A percentile compares a stretch with the other conserved stretches of the same genome.
These are phyloP conservation scores for Calocera cornea DNA, from an alignment of 768 basidiomycete species.

Conservation along the genomic window DNA sequence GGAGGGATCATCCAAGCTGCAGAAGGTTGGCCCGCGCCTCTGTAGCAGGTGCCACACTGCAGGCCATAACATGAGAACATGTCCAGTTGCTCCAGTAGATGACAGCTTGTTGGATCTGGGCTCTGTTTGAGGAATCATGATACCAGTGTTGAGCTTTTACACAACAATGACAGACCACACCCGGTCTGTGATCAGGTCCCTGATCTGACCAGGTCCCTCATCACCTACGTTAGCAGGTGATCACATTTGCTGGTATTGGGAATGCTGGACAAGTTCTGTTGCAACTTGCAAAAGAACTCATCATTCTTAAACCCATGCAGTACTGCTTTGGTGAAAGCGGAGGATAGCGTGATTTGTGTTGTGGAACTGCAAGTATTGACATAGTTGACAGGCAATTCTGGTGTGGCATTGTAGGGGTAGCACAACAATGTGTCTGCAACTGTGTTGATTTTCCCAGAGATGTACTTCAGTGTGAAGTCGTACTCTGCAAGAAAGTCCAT, in stretches of 20 bases:
- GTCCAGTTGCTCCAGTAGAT: too few relatives aligned
- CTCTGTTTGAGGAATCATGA: too few relatives aligned
- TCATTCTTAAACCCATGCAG: slow-evolving; percentile 11
- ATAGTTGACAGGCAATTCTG: not conserved
- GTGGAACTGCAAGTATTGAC: not conserved
- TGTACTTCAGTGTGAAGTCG: slow-evolving; percentile 26
- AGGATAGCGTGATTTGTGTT: not conserved
- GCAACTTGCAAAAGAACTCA: slow-evolving; percentile 9
- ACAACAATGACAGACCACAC: too few relatives aligned
- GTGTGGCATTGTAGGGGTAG: slow-evolving; percentile 11
- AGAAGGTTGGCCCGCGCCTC: too few relatives aligned
- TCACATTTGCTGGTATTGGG: not conserved
- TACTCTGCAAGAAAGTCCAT: slow-evolving; percentile 24
- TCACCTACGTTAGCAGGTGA: slow-evolving; percentile 14
- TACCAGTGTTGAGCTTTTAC: too few relatives aligned
- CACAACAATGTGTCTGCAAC: slow-evolving; percentile 32
- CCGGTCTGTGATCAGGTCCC: too few relatives aligned
- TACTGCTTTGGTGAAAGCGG: not conserved
- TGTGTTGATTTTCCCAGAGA: slow-evolving; percentile 29
- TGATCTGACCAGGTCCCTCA: too few relatives aligned
- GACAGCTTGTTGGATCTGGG: too few relatives aligned
- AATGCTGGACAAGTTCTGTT: not conserved
- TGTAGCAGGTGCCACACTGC: too few relatives aligned
- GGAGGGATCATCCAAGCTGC: too few relatives aligned
- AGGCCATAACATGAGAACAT: too few relatives aligned